Evolutionary conservation across 2,329 filamentous ascomycete species (phyloP).

Genomic region (Fusarium tricinctum): DNA sequence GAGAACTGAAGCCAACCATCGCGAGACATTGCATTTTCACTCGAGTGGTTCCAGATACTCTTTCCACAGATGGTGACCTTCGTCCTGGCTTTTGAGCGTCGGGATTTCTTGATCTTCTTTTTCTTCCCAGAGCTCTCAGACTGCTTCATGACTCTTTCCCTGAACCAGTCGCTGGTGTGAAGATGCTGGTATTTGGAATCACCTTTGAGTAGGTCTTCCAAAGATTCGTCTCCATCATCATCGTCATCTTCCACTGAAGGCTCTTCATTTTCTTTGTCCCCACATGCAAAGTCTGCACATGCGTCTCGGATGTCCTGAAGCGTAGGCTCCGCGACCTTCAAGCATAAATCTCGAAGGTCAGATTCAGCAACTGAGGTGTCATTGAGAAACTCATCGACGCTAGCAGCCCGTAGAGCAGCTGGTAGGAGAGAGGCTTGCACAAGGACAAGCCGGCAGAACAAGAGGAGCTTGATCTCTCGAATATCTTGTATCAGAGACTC

Average conservation of each 20-base stretch:
- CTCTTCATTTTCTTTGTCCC: conserved; percentile 39
- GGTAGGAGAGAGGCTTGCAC: conserved; percentile 48
- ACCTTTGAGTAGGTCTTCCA: conserved; percentile 38
- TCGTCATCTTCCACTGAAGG: neutral
- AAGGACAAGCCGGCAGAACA: conserved; percentile 50
- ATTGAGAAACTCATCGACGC: conserved; percentile 47
- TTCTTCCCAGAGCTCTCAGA: neutral
- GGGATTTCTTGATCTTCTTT: conserved; percentile 13
- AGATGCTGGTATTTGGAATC: conserved; percentile 41
- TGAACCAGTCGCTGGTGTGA: conserved; percentile 45
- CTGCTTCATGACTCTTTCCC: conserved; percentile 20
- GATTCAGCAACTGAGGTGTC: conserved; percentile 46
- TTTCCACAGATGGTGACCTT: conserved; percentile 49
- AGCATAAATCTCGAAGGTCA: conserved; percentile 49
- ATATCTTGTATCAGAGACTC: conserved; percentile 45
- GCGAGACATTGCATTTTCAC: conserved; percentile 50
- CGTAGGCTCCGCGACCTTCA: conserved; percentile 48
- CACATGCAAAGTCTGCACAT: conserved; percentile 50
- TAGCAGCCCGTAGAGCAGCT: conserved; percentile 45
- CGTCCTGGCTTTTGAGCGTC: conserved; percentile 34
- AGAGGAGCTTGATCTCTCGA: conserved; percentile 48
- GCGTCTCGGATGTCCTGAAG: conserved; percentile 51
- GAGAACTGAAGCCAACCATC: conserved; percentile 53
- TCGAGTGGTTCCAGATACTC: conserved; percentile 51
- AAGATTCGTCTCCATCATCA: conserved; percentile 33